Conservation (phyloP, 2,329 filamentous ascomycete genomes). For the Sarocladium brachiariae region DNA sequence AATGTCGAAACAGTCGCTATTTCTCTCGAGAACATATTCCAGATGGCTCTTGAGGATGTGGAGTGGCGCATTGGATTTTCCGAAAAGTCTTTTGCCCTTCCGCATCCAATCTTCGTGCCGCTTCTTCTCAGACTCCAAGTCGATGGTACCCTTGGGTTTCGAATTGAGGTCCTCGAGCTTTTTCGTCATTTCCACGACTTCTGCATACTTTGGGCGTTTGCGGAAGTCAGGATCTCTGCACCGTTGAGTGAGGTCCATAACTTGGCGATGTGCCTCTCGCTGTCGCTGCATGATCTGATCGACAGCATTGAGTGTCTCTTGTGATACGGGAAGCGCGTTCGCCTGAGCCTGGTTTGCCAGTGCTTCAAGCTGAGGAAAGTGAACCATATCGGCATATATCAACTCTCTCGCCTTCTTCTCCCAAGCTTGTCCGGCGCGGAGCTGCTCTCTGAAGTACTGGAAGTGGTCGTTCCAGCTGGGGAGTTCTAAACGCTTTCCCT, state of each 20-base stretch:
- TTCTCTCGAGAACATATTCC: slow-evolving; percentile 85
- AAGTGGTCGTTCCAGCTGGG: slow-evolving; percentile 75
- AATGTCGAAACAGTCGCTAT: slow-evolving; percentile 85
- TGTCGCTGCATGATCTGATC: slow-evolving; percentile 95
- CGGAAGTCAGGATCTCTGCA: slow-evolving; percentile 69
- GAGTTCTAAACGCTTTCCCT: slow-evolving; percentile 71
- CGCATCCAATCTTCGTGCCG: slow-evolving; percentile 99
- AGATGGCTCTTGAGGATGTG: slow-evolving; percentile 95
- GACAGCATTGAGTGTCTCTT: slow-evolving; percentile 72
- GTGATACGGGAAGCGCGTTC: slow-evolving; percentile 69
- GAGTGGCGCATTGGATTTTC: slow-evolving; percentile 92
- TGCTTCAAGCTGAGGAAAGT: slow-evolving; percentile 91
- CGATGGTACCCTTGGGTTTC: slow-evolving; percentile 83
- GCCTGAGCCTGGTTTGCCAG: slow-evolving; percentile 72
- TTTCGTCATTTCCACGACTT: slow-evolving; percentile 86
- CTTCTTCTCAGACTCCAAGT: slow-evolving; percentile 90
- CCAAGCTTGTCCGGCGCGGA: slow-evolving; percentile 75
- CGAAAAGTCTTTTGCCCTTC: slow-evolving; percentile 93
- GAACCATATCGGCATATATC: slow-evolving; percentile 83
- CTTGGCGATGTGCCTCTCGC: slow-evolving; percentile 84
- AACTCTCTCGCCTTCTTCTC: slow-evolving; percentile 89
- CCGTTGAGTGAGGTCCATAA: slow-evolving; percentile 72
- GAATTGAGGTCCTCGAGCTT: slow-evolving; percentile 83
- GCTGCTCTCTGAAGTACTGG: slow-evolving; percentile 67
- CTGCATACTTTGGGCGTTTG: slow-evolving; percentile 77